Evolutionary conservation across 1,284 basidiomycete genomes (phyloP), one percentile per base, ranked within the genome.

Genomic region (Gomphus sp.): DNA sequence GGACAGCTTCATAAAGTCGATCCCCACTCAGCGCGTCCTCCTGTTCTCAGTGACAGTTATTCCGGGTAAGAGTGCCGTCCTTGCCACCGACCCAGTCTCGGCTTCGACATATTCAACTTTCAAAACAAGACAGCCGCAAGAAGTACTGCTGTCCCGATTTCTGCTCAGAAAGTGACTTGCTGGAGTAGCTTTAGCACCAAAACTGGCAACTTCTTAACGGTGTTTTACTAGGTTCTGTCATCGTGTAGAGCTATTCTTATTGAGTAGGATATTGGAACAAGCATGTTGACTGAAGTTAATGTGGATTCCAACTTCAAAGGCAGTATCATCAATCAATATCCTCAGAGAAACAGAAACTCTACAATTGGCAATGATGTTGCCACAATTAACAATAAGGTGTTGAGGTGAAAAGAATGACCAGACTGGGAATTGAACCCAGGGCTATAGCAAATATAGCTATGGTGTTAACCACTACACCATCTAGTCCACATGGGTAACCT

Each of bases 311-410:
- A 75, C 60, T 70, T 81, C 53, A 71, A 72, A 58, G 72, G 69
- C 4, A 70, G 70, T 22, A 71, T 80, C 52, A 75, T 80, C 41
- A 73, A 73, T 73, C 76, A 79, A 73, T 78, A 76, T 64, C 65
- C 69, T 3, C 73, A 74, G 63, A 65, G 65, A 3, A 64, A 66
- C 10, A 69, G 69, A 28, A 72, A 72, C n/a, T 74, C 70, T 7
- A 75, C 75, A 31, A 75, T 80, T 51, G 79, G 80, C 66, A 74
- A 73, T 56, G 74, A 74, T 48, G 68, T 80, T 49, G 78, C 73
- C 3, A 68, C 72, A 2, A 65, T 80, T 55, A 69, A 70, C 34
- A 66, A 67, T n/a, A n/a, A n/a, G n/a, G n/a, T n/a, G n/a, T n/a
- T n/a, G n/a, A n/a, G n/a, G n/a, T n/a, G n/a, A n/a, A n/a, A n/a